Evolutionary conservation across 192 early-diverging fungal species (phyloP).

Genomic region (Rhizophagus prolifer): DNA sequence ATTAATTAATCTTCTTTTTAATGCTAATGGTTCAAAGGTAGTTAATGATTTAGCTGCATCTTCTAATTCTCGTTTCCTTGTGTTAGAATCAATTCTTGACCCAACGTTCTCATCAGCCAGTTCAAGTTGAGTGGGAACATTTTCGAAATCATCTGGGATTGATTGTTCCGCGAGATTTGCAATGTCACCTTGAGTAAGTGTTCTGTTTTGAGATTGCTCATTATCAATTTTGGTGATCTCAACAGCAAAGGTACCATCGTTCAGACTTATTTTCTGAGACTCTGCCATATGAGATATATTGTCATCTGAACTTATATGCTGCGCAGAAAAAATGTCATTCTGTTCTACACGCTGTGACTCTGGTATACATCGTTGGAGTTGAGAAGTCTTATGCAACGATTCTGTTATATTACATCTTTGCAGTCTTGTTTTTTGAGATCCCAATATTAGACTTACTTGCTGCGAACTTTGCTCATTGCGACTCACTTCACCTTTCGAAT

Average conservation of each 20-base stretch:
- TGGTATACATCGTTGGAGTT: too few relatives aligned
- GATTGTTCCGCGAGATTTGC: background rate
- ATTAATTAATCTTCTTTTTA: background rate
- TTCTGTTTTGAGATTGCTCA: too few relatives aligned
- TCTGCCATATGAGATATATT: background rate
- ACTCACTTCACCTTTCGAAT: too few relatives aligned
- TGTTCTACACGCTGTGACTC: too few relatives aligned
- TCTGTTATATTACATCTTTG: too few relatives aligned
- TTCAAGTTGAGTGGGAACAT: background rate
- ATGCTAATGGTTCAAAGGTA: background rate
- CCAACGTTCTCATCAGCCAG: background rate
- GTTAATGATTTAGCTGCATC: background rate
- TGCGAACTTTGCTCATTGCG: too few relatives aligned
- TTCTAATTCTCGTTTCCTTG: background rate
- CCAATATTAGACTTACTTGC: too few relatives aligned
- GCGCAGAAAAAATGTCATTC: too few relatives aligned
- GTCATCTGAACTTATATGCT: background rate
- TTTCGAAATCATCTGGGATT: background rate
- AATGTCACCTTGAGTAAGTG: background rate
- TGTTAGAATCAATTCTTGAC: background rate
- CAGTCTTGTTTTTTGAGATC: too few relatives aligned
- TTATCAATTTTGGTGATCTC: too few relatives aligned
- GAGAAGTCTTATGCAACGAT: too few relatives aligned
- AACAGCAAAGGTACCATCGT: too few relatives aligned
- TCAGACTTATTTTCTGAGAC: background rate